Evolutionary conservation across 1,139 yeast genomes (phyloP).

Genomic region (Kluyveromyces marxianus): DNA sequence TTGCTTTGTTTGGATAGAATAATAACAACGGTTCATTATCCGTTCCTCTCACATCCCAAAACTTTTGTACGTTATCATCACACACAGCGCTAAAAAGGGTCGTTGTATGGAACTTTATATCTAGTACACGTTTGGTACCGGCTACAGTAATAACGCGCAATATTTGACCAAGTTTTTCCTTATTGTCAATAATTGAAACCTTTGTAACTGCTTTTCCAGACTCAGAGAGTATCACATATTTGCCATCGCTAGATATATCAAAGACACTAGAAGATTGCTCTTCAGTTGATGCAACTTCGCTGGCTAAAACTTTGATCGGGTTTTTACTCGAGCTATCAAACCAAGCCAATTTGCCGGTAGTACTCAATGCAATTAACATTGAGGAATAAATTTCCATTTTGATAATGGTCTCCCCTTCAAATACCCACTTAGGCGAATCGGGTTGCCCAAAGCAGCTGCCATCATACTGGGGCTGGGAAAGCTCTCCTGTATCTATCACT

Average conservation of each 20-base stretch:
- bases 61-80: slow-evolving; percentile 26
- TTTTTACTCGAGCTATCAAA: slow-evolving; percentile 25
- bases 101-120: slow-evolving; percentile 27
- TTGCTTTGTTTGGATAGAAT: slow-evolving; percentile 6
- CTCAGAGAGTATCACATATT: slow-evolving; percentile 24
- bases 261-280: slow-evolving; percentile 20
- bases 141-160: slow-evolving; percentile 23
- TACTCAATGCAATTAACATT: slow-evolving; percentile 25
- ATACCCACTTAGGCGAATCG: slow-evolving; percentile 22
- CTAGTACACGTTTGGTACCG: slow-evolving; percentile 25
- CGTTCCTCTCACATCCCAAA: slow-evolving; percentile 28
- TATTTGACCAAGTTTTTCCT: slow-evolving; percentile 25
- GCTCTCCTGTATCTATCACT: slow-evolving; percentile 1
- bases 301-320: slow-evolving; percentile 28
- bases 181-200: slow-evolving; percentile 26
- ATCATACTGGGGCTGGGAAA: slow-evolving; percentile 21
- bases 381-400: slow-evolving; percentile 21
- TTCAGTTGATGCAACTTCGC: slow-evolving; percentile 15
- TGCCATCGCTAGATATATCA: slow-evolving; percentile 24
- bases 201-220: slow-evolving; percentile 22
- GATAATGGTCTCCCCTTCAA: slow-evolving; percentile 26
- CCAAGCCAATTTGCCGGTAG: slow-evolving; percentile 30
- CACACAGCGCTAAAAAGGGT: slow-evolving; percentile 27
- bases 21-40: slow-evolving; percentile 19
- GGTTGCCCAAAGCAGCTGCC: slow-evolving; percentile 16